phyloP scores from a whole-genome alignment of 306 rosid species.

The Trifolium pratense region DNA sequence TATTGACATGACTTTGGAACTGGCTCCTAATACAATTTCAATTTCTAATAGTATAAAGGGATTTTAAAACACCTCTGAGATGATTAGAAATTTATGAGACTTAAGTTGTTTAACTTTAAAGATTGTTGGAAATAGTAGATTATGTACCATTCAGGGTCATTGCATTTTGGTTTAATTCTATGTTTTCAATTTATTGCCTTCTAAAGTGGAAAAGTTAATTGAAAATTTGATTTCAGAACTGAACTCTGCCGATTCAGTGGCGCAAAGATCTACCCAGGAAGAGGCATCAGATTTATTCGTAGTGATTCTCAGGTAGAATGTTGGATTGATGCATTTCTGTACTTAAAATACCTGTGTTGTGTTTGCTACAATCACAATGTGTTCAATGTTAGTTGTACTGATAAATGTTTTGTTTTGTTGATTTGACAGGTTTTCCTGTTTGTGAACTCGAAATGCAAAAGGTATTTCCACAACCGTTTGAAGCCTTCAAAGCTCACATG shows the following conservation, averaged over 20 bases:
- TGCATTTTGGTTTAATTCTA: neutral
- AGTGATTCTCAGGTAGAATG: constrained; percentile 78
- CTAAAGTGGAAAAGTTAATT: neutral
- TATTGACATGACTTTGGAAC: neutral
- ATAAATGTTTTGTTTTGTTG: neutral
- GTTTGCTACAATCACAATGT: too few species aligned
- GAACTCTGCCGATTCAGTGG: constrained; percentile 95
- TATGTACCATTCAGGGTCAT: neutral
- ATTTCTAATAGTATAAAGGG: neutral
- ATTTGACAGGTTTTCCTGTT: constrained; percentile 71
- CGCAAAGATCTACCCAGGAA: constrained; percentile 88
- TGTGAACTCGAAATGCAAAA: constrained; percentile 77
- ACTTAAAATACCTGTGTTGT: neutral
- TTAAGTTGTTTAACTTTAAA: neutral
- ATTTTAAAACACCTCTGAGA: neutral
- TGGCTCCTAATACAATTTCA: neutral
- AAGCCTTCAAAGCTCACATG: constrained; percentile 90
- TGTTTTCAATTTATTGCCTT: neutral
- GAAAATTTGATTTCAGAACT: constrained; percentile 54
- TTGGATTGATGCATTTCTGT: neutral
- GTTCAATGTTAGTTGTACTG: neutral
- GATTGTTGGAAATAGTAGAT: neutral
- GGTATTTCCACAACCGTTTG: constrained; percentile 77
- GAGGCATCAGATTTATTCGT: constrained; percentile 80
- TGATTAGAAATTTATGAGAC: neutral